Percentiles rank a stretch among this genome's conserved stretches.
These are phyloP conservation scores for Sporisorium sorghi DNA, from an alignment of 1,284 basidiomycete genomes.

Conservation along the genomic window DNA sequence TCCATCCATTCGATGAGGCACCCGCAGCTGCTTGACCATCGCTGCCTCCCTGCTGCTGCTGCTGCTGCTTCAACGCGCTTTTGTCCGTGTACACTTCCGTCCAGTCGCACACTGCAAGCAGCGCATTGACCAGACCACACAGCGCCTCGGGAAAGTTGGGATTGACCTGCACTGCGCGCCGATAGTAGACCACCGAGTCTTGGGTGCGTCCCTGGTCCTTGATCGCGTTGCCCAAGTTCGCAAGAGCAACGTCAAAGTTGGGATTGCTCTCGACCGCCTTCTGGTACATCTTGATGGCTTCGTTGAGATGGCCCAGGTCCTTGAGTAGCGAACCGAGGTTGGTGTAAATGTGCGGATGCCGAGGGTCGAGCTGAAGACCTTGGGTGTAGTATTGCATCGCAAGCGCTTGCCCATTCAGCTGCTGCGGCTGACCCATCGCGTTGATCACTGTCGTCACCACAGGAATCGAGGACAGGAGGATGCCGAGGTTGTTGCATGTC, in stretches of 20 bases:
- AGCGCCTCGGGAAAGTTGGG: conserved; percentile 75
- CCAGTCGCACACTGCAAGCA: conserved; percentile 76
- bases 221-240: conserved; percentile 76
- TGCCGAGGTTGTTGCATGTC: conserved; percentile 76
- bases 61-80: conserved; percentile 5
- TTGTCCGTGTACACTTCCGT: conserved; percentile 68
- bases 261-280: conserved; percentile 74
- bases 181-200: conserved; percentile 75
- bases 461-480: conserved; percentile 73
- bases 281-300: conserved; percentile 74
- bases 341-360: conserved; percentile 76
- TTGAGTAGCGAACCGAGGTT: conserved; percentile 76
- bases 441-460: conserved; percentile 64
- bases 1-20: conserved; percentile 69
- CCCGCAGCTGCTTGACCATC: background rate
- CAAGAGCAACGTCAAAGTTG: conserved; percentile 75
- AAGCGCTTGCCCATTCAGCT: conserved; percentile 69
- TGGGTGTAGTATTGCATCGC: conserved; percentile 75
- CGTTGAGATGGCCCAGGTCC: conserved; percentile 73
- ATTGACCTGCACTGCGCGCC: conserved; percentile 74
- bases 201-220: conserved; percentile 72
- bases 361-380: conserved; percentile 74
- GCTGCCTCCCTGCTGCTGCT: conserved; percentile 1
- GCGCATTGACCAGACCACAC: conserved; percentile 74
- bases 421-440: conserved; percentile 65